phyloP scores from a whole-genome alignment of 2,329 filamentous ascomycete genomes.

The Colletotrichum trifolii region DNA sequence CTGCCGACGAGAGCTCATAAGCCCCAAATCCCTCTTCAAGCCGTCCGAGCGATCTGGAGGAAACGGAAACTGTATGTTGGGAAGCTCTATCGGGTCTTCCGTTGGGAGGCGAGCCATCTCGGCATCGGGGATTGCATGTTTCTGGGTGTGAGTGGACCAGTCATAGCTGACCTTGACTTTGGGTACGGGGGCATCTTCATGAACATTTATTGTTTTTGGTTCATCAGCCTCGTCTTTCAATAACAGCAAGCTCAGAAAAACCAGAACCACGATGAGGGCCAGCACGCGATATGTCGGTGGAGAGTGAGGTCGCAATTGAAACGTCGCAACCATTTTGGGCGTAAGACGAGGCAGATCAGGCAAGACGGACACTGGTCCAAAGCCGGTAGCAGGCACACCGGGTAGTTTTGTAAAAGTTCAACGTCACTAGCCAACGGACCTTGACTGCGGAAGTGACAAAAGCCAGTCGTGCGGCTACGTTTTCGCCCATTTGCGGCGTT shows the following conservation, averaged over 20 bases:
- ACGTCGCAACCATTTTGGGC: conserved; percentile 33
- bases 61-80: conserved; percentile 34
- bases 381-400: conserved; percentile 1
- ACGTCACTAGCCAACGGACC: conserved; percentile 21
- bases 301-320: conserved; percentile 28
- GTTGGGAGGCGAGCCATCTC: conserved; percentile 37
- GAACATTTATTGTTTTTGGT: neutral
- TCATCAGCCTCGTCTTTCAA: conserved; percentile 14
- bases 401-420: conserved; percentile 21
- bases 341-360: conserved; percentile 5
- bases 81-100: conserved; percentile 21
- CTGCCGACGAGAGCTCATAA: conserved; percentile 50
- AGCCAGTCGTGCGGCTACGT: conserved; percentile 10
- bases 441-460: neutral
- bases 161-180: conserved; percentile 36
- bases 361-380: neutral
- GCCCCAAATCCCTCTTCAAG: conserved; percentile 42
- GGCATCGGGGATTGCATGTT: conserved; percentile 33
- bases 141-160: conserved; percentile 38
- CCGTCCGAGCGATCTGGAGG: conserved; percentile 22
- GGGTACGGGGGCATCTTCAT: too few relatives aligned
- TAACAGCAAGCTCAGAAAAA: conserved; percentile 21
- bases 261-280: conserved; percentile 26
- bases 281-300: conserved; percentile 33
- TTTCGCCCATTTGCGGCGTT: conserved; percentile 30